A percentile compares a stretch with the other conserved stretches of the same genome.
Evolutionary conservation across 441 rosid species (phyloP).

Genomic region (Melastoma candidum): DNA sequence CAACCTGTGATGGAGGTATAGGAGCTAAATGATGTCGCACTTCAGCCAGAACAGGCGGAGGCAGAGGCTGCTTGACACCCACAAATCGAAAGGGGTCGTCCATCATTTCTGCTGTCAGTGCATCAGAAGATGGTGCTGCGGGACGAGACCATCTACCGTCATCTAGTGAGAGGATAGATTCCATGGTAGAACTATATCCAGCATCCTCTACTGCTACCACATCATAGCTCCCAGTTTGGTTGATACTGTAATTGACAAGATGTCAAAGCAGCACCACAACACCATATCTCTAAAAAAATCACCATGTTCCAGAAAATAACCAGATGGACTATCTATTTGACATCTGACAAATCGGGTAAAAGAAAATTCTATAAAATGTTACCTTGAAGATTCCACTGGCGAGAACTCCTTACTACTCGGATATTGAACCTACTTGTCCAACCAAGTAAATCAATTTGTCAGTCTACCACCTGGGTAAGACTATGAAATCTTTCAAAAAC

Average conservation of each 20-base stretch:
- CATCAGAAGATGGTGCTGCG: conserved; percentile 35
- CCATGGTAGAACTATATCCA: conserved; percentile 40
- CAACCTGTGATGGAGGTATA: conserved; percentile 84
- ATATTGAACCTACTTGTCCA: conserved; percentile 65
- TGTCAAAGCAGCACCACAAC: too few species aligned
- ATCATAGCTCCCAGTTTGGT: conserved; percentile 33
- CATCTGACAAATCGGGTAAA: background rate
- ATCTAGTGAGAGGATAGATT: conserved; percentile 83
- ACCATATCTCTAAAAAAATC: too few species aligned
- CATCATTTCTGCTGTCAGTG: conserved; percentile 38
- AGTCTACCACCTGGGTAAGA: conserved; percentile 8
- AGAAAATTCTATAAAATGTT: conserved; percentile 8
- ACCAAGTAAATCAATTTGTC: conserved; percentile 11
- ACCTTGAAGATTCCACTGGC: conserved; percentile 46
- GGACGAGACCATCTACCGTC: conserved; percentile 77
- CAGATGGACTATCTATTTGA: too few species aligned
- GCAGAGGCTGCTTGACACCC: conserved; percentile 67
- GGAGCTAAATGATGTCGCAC: conserved; percentile 51
- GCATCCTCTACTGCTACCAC: conserved; percentile 30
- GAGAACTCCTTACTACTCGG: conserved; percentile 56
- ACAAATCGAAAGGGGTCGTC: conserved; percentile 80
- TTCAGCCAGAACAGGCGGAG: conserved; percentile 92
- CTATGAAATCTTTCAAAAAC: background rate
- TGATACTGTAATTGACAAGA: conserved; percentile 24
- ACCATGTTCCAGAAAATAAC: too few species aligned